A percentile compares a stretch with the other conserved stretches of the same genome.
These are phyloP conservation scores for Ascocoryne sarcoides DNA, from an alignment of 2,329 filamentous ascomycete species.

Conservation along the genomic window DNA sequence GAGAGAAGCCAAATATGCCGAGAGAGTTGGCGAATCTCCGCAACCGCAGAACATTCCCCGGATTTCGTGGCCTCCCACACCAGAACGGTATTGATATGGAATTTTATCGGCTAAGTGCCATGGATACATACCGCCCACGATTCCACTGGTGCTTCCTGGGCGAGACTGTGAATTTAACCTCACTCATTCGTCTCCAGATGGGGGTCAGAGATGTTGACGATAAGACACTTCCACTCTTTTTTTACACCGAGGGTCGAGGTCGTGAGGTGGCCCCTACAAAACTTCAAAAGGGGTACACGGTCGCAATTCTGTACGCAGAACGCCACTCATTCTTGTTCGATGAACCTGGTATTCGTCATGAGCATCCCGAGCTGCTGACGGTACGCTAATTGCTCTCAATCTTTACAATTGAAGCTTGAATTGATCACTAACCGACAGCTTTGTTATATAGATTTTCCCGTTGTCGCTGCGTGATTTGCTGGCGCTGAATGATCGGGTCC, in stretches of 20 bases:
- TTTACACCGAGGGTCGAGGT: conserved; percentile 23
- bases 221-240: conserved; percentile 21
- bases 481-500: conserved; percentile 13
- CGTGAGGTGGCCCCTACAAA: conserved; percentile 18
- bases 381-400: too few species aligned
- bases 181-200: conserved; percentile 20
- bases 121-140: conserved; percentile 3
- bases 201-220: conserved; percentile 22
- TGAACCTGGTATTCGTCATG: conserved; percentile 12
- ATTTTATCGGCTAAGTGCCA: conserved; percentile 13
- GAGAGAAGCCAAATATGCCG: conserved; percentile 6
- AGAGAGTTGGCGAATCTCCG: conserved; percentile 11
- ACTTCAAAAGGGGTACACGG: conserved; percentile 13
- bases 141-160: conserved; percentile 18
- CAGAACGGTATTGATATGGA: conserved; percentile 8
- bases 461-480: conserved; percentile 13
- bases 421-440: conserved; percentile 7
- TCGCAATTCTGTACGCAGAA: conserved; percentile 17
- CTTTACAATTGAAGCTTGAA: too few species aligned
- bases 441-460: conserved; percentile 13
- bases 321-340: conserved; percentile 7
- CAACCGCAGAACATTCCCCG: conserved; percentile 19
- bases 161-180: conserved; percentile 13
- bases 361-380: conserved; percentile 13
- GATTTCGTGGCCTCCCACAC: conserved; percentile 11